Conservation (phyloP, 768 basidiomycete genomes). For the Lactarius tabidus region DNA sequence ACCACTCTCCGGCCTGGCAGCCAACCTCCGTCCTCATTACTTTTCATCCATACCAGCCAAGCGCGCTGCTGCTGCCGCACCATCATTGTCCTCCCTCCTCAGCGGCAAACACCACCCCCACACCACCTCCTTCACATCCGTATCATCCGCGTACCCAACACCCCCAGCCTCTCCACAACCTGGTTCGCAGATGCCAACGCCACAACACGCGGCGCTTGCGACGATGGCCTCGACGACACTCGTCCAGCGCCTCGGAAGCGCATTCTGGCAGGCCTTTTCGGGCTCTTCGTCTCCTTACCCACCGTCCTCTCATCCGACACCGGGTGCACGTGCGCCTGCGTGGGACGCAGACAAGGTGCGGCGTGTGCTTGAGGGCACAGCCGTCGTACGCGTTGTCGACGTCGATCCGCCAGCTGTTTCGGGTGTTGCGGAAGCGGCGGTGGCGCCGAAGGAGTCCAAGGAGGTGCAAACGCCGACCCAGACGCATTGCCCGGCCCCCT, state of each 20-base stretch:
- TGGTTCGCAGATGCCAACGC: slow-evolving; percentile 30
- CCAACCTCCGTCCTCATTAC: slow-evolving; percentile 37
- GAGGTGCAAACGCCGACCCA: neutral
- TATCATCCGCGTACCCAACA: slow-evolving; percentile 35
- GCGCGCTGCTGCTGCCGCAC: slow-evolving; percentile 13
- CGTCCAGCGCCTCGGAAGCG: slow-evolving; percentile 59
- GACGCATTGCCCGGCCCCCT: neutral
- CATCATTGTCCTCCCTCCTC: slow-evolving; percentile 35
- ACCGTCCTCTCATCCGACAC: neutral
- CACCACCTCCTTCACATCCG: neutral
- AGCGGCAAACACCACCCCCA: slow-evolving; percentile 40
- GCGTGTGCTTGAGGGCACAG: slow-evolving; percentile 77
- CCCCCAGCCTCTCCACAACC: slow-evolving; percentile 44
- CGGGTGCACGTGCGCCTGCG: slow-evolving; percentile 8
- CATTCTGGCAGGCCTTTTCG: slow-evolving; percentile 89
- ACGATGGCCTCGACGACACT: slow-evolving; percentile 79
- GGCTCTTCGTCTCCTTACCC: slow-evolving; percentile 38
- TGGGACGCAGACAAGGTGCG: slow-evolving; percentile 77
- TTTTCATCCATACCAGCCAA: slow-evolving; percentile 32
- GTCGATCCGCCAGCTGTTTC: slow-evolving; percentile 42
- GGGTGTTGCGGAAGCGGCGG: neutral
- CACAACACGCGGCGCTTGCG: slow-evolving; percentile 54
- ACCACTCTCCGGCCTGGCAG: slow-evolving; percentile 31
- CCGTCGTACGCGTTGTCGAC: slow-evolving; percentile 75
- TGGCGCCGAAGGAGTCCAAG: neutral